A percentile compares a stretch with the other conserved stretches of the same genome.
Evolutionary conservation across 371 early-diverging fungal species (phyloP).

Genomic region (Batkoa obscura): DNA sequence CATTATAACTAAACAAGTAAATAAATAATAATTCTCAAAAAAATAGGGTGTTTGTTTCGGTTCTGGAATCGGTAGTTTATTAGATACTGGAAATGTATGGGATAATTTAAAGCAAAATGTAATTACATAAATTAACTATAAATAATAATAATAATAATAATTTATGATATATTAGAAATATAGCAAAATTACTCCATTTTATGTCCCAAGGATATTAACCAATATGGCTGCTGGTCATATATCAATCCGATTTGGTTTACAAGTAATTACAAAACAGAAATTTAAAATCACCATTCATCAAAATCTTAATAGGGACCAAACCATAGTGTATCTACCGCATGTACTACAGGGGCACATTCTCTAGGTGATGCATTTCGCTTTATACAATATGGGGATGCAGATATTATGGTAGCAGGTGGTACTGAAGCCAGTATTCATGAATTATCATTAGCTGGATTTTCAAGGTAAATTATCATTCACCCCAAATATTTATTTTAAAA

Average conservation of each 20-base stretch:
- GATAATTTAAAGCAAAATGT: conserved; percentile 28
- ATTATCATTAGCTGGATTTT: conserved; percentile 77
- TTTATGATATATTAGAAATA: conserved; percentile 24
- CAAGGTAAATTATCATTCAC: conserved; percentile 19
- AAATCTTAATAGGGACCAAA: conserved; percentile 54
- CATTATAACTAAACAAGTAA: too few relatives aligned
- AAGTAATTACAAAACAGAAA: conserved; percentile 16
- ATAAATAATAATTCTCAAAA: neutral
- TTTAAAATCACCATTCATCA: neutral
- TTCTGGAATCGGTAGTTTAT: conserved; percentile 79
- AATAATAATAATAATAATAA: neutral
- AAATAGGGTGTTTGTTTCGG: conserved; percentile 72
- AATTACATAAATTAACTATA: conserved; percentile 8
- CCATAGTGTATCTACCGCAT: conserved; percentile 81
- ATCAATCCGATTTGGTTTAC: conserved; percentile 68
- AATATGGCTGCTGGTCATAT: conserved; percentile 92
- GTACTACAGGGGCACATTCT: conserved; percentile 88
- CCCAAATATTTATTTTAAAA: too few relatives aligned
- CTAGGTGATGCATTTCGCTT: conserved; percentile 86
- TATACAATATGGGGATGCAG: conserved; percentile 80
- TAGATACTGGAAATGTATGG: conserved; percentile 50
- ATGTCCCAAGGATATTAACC: conserved; percentile 71
- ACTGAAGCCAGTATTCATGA: conserved; percentile 73
- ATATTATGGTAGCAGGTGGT: conserved; percentile 94
- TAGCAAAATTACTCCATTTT: conserved; percentile 70